Percentiles rank a stretch among this genome's conserved stretches.
Conservation (phyloP, 768 basidiomycete species). For the Tulasnella sp. region DNA sequence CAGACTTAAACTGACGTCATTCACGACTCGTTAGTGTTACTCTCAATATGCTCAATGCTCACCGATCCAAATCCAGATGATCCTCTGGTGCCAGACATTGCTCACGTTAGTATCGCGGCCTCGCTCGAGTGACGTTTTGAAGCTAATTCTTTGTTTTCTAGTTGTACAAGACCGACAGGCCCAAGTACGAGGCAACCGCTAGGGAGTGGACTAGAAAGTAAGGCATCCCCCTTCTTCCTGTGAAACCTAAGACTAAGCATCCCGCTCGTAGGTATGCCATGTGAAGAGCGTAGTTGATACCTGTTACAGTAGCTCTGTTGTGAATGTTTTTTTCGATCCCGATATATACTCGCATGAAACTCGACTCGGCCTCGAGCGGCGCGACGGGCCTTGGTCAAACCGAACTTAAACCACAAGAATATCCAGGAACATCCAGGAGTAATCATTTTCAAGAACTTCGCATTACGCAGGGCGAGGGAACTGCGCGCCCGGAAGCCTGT, state of each 20-base stretch:
- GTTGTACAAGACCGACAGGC: slow-evolving; percentile 97
- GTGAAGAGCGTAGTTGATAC: background rate
- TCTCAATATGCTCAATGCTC: slow-evolving; percentile 98
- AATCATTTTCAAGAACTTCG: background rate
- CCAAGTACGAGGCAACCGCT: slow-evolving; percentile 95
- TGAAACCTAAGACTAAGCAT: background rate
- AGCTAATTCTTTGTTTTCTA: slow-evolving; percentile 27
- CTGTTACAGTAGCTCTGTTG: background rate
- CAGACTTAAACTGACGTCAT: background rate
- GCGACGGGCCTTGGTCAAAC: background rate
- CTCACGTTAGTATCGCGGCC: slow-evolving; percentile 50
- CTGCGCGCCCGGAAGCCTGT: background rate
- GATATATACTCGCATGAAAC: background rate
- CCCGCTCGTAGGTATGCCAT: slow-evolving; percentile 10
- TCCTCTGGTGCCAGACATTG: slow-evolving; percentile 96
- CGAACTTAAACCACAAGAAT: background rate
- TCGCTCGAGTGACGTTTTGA: background rate
- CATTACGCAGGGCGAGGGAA: background rate
- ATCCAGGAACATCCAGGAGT: background rate
- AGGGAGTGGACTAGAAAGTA: slow-evolving; percentile 99
- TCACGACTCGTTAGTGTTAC: slow-evolving; percentile 55
- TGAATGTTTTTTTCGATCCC: background rate
- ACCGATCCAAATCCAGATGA: slow-evolving; percentile 99
- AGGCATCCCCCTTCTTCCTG: slow-evolving; percentile 34
- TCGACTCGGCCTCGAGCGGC: background rate